Evolutionary conservation across 1,284 basidiomycete genomes (phyloP).

Genomic region (Rhodotorula sp.): DNA sequence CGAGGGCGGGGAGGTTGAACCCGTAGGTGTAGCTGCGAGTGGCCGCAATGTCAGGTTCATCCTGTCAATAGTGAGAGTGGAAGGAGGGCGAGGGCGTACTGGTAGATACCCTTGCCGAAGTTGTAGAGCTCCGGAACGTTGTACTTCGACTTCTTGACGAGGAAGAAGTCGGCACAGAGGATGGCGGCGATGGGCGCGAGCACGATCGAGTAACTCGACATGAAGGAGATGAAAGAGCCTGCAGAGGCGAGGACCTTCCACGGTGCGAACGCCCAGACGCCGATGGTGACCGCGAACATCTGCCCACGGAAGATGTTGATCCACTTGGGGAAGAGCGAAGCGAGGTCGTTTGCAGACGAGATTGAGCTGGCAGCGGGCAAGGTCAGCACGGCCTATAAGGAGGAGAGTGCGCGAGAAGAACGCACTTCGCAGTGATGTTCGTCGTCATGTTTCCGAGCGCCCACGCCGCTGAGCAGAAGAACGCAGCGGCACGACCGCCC

Average conservation of each 20-base stretch:
- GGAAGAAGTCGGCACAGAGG: conserved; percentile 34
- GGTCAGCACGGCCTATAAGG: not conserved
- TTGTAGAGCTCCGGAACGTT: conserved; percentile 34
- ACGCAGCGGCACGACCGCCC: conserved; percentile 74
- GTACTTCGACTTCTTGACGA: conserved; percentile 34
- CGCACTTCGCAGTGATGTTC: not conserved
- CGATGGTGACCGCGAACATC: conserved; percentile 23
- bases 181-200: conserved; percentile 34
- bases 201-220: conserved; percentile 28
- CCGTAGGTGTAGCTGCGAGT: conserved; percentile 16
- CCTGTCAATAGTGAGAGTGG: not conserved
- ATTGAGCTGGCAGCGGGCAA: conserved; percentile 60
- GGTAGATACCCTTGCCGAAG: conserved; percentile 19
- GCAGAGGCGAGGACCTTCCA: conserved; percentile 22
- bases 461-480: conserved; percentile 59
- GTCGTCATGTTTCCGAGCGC: conserved; percentile 34
- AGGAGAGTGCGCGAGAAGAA: not conserved
- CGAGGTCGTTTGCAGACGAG: conserved; percentile 70
- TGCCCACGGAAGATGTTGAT: conserved; percentile 50
- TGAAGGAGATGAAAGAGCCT: conserved; percentile 28
- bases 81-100: not conserved
- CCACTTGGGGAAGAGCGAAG: conserved; percentile 53
- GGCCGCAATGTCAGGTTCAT: too few species aligned
- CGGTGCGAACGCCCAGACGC: conserved; percentile 30
- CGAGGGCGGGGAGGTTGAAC: conserved; percentile 33